These are phyloP conservation scores for Datisca glomerata DNA, from an alignment of 306 rosid genomes.

Conservation along the genomic window DNA sequence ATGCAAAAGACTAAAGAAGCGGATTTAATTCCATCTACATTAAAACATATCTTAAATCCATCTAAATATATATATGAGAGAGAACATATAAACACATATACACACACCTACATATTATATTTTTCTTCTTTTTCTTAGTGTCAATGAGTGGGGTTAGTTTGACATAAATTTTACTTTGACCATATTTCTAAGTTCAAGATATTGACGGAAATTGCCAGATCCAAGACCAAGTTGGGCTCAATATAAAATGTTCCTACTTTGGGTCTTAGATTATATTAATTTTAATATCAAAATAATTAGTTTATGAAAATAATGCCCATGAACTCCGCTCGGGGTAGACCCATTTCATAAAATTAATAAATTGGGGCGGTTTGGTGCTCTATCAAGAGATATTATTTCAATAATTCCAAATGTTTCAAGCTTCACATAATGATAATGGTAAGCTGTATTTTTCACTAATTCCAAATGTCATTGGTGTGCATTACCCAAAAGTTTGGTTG, in stretches of 20 bases:
- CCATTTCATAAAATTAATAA: too few species aligned
- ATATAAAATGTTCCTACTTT: not conserved
- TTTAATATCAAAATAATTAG: too few species aligned
- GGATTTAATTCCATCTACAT: not conserved
- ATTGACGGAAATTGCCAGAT: constrained; percentile 4
- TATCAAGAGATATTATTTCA: too few species aligned
- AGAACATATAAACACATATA: not conserved
- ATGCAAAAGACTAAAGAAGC: not conserved
- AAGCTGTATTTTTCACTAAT: too few species aligned
- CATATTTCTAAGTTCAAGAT: not conserved
- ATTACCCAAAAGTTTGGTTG: too few species aligned
- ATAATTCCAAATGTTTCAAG: too few species aligned
- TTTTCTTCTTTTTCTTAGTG: not conserved
- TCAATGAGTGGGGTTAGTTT: not conserved
- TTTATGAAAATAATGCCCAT: too few species aligned
- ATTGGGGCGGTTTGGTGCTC: too few species aligned
- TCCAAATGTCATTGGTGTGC: too few species aligned
- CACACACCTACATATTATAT: not conserved
- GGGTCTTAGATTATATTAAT: too few species aligned
- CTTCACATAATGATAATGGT: too few species aligned
- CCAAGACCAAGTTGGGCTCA: constrained; percentile 1
- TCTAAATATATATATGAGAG: not conserved
- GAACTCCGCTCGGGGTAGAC: too few species aligned
- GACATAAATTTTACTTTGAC: not conserved
- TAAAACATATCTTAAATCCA: not conserved